These are phyloP conservation scores for Neurospora pannonica DNA, from an alignment of 495 filamentous ascomycete genomes.

Conservation along the genomic window DNA sequence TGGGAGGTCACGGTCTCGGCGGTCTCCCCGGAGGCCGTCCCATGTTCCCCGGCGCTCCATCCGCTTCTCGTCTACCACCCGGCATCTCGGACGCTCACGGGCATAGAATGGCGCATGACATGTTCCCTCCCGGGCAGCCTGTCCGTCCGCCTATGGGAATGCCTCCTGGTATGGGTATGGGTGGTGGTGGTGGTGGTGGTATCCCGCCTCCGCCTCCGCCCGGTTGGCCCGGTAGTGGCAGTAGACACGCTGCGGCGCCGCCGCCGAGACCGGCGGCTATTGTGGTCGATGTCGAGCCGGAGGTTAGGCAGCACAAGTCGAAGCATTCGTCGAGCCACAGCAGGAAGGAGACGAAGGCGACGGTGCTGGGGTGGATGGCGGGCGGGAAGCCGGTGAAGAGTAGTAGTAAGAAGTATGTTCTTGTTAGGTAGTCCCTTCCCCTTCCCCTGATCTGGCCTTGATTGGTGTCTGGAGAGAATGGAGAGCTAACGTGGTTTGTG, in stretches of 20 bases:
- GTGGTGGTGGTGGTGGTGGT: background rate
- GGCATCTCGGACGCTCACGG: background rate
- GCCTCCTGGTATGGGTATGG: background rate
- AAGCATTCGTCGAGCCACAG: background rate
- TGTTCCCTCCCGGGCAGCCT: background rate
- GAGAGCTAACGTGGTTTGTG: background rate
- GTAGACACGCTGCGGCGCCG: background rate
- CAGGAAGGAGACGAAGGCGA: constrained; percentile 10
- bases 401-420: constrained; percentile 25
- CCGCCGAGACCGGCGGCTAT: background rate
- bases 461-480: background rate
- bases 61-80: background rate
- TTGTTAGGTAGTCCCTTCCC: background rate
- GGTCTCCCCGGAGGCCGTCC: background rate
- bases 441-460: too few relatives aligned
- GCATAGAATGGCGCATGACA: background rate
- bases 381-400: constrained; percentile 22
- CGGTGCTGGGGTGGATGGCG: constrained; percentile 31
- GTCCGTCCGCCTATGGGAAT: background rate
- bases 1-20: background rate
- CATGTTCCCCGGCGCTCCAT: background rate
- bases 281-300: constrained; percentile 1
- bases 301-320: background rate
- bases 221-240: background rate
- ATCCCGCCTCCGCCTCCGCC: background rate